Evolutionary conservation across 148 eudicot species (phyloP), one percentile per base, ranked within the genome.

Genomic region (Vaccinium myrtillus): DNA sequence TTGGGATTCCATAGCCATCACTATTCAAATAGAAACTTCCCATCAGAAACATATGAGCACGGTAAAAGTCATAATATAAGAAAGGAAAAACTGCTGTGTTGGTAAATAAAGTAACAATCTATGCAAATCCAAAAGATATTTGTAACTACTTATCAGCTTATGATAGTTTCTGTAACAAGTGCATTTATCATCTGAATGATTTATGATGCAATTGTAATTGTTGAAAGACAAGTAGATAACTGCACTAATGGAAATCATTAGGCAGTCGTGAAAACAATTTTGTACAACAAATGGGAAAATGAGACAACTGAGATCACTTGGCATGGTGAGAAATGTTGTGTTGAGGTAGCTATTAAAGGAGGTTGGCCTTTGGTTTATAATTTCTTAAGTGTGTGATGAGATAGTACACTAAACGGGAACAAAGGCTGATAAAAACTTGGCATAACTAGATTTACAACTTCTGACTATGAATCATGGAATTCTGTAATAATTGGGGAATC

Each of bases 1-100:
- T 90, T 93, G 95, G 69, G 98, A 92, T 87, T 97, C 99, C 99
- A 97, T 94, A 46, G 94, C 95, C 94, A 95, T 12, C 51, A 97
- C 99, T 97, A 88, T 48, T 15, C 79, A 76, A 51, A 49, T 6
- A 76, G 30, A 76, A n/a, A 76, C 79, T 76, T 76, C 23, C 14
- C 23, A 46, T 75, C 53, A 19, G 78, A 75, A 75, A 75, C 78
- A 75, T 75, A 75, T 75, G 79, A 75, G 50, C 53, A 48, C 25
- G 18, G 14, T n/a, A 8, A 39, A 75, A 48, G 51, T 23, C 54
- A 75, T 48, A 46, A 75, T 18, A 16, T 18, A 16, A 43, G 5
- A 53, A 32, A 19, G 25, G 54, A 46, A 46, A 25, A 75, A 75
- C 78, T 5, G 2, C 78, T 3, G 19, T 11, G 46, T 10, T 48